Base-by-base conservation (phyloP, 371 early-diverging fungal genomes). In the Funneliformis caledonium region DNA sequence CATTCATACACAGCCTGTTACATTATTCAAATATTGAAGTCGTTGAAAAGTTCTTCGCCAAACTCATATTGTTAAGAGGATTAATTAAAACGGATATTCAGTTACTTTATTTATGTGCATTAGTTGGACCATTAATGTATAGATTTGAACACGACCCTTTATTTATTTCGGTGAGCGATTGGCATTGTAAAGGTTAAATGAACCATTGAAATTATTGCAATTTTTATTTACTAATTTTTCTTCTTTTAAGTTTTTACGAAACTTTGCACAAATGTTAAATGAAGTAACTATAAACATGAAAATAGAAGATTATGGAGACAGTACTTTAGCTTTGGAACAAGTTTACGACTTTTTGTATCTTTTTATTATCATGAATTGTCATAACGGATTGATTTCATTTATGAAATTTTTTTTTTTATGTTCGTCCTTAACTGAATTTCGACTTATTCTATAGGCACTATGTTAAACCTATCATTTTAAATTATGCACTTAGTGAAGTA, bases 81-180 rank as follows among this genome's bases (percentile, higher is more conserved):
- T 82, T 83, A 59, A 82, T 94, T 48, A 85, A 86, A 59, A 91
- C 94, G 0, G 94, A 95, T 83, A 88, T 90, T 4, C 95, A 95
- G 80, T 81, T 94, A 22, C 85, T 94, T 31, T 95, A 93, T 74
- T 83, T 94, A 65, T 93, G 93, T 78, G 91, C 92, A 12, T 82
- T 93, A 68, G 82, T 94, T 60, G 94, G 94, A 0, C 95, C 95
- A 0, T 85, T 92, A 22, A 83, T 94, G 43, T 92, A 94, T 84
- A 90, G 95, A 42, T 89, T 94, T 61, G 93, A 91, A 81, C 90
- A 91, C 68, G 50, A 85, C 50, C 85, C 87, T 72, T 83, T 81
- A 16, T 82, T 81, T 10, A 85, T 88, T 73, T 85, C 87, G n/a
- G 88, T 56, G 16, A 56, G 56, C 7, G 56, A 19, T 19, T 52